phyloP scores from a whole-genome alignment of 192 early-diverging fungal genomes.

The Backusella macrospora region DNA sequence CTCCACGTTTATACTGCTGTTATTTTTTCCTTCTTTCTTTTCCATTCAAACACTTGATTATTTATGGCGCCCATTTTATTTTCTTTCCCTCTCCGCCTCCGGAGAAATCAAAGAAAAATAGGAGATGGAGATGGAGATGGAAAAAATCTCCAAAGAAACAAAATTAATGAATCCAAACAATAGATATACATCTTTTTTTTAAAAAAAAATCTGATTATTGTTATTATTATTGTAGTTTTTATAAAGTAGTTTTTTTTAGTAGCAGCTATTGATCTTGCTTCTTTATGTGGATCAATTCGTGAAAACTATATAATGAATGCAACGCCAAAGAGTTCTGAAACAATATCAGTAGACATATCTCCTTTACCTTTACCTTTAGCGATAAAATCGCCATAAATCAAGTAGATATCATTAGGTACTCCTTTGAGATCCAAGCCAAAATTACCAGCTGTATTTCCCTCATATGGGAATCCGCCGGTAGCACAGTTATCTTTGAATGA shows the following conservation, averaged over 20 bases:
- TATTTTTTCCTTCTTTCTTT: not conserved
- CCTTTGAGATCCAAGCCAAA: constrained; percentile 66
- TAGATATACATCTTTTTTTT: too few species aligned
- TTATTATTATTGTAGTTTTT: not conserved
- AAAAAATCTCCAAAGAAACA: too few species aligned
- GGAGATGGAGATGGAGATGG: not conserved
- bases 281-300: constrained; percentile 24
- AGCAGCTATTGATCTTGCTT: constrained; percentile 23
- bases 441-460: constrained; percentile 78
- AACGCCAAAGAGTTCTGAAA: constrained; percentile 76
- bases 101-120: constrained; percentile 5
- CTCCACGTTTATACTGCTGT: not conserved
- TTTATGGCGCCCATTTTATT: not conserved
- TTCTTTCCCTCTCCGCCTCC: not conserved
- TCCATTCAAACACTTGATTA: not conserved
- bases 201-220: not conserved
- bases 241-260: not conserved
- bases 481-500: constrained; percentile 65
- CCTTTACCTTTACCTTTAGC: constrained; percentile 70
- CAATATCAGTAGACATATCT: constrained; percentile 69
- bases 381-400: constrained; percentile 62
- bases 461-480: constrained; percentile 56
- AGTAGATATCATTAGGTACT: constrained; percentile 50
- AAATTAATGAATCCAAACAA: too few species aligned
- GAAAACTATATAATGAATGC: constrained; percentile 78